Percentiles rank a stretch among this genome's conserved stretches.
These are phyloP conservation scores for Lanmaoa pseudosensibilis DNA, from an alignment of 768 basidiomycete species.

Conservation along the genomic window DNA sequence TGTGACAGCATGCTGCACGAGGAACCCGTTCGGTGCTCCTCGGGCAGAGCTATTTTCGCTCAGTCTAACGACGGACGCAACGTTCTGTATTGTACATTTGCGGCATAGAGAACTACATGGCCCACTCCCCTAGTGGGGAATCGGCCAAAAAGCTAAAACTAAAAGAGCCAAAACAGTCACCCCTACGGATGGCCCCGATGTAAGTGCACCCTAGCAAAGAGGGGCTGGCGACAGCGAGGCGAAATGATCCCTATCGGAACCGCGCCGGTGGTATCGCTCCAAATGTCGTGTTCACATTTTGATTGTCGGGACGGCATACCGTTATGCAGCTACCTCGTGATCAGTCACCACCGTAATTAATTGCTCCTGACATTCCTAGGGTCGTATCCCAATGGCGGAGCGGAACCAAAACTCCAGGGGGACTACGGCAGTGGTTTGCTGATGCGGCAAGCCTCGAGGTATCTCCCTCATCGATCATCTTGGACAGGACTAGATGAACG, in stretches of 20 bases:
- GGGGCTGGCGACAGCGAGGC: slow-evolving; percentile 19
- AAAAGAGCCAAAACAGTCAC: slow-evolving; percentile 36
- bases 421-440: slow-evolving; percentile 1
- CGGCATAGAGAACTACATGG: slow-evolving; percentile 16
- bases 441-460: slow-evolving; percentile 3
- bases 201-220: slow-evolving; percentile 18
- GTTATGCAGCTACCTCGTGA: slow-evolving; percentile 9
- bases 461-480: slow-evolving; percentile 2
- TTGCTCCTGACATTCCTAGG: slow-evolving; percentile 2
- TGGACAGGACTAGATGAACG: neutral
- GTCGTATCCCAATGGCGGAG: slow-evolving; percentile 4
- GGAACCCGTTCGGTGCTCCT: slow-evolving; percentile 32
- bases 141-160: slow-evolving; percentile 36
- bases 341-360: slow-evolving; percentile 7
- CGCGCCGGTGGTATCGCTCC: slow-evolving; percentile 7
- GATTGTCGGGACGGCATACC: slow-evolving; percentile 24
- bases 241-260: slow-evolving; percentile 21
- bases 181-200: slow-evolving; percentile 24
- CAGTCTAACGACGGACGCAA: slow-evolving; percentile 13
- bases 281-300: slow-evolving; percentile 15
- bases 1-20: slow-evolving; percentile 27
- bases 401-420: slow-evolving; percentile 14
- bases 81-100: slow-evolving; percentile 22
- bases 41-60: slow-evolving; percentile 32
- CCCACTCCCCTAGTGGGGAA: slow-evolving; percentile 20